Conservation (phyloP, 2,329 filamentous ascomycete species). For the Parafenestella ontariensis region DNA sequence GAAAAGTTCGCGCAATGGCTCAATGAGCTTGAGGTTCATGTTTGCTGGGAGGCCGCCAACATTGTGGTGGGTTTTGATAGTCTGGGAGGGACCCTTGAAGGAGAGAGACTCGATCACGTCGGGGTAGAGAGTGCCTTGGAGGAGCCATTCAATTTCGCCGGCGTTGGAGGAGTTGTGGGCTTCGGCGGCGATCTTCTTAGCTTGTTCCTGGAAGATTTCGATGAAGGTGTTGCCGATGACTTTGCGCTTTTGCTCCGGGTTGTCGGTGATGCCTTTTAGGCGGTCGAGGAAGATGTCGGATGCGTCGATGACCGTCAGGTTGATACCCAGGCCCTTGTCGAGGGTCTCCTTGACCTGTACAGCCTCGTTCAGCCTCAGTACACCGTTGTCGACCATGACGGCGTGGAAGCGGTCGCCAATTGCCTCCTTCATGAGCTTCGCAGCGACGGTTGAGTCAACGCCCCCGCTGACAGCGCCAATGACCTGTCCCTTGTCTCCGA, state of each 20-base stretch:
- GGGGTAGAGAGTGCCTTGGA: slow-evolving; percentile 86
- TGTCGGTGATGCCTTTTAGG: slow-evolving; percentile 74
- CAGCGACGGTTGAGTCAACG: slow-evolving; percentile 88
- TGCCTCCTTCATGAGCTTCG: slow-evolving; percentile 83
- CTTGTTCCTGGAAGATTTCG: slow-evolving; percentile 83
- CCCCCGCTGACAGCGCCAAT: slow-evolving; percentile 82
- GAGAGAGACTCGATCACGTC: slow-evolving; percentile 75
- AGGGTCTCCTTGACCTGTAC: slow-evolving; percentile 81
- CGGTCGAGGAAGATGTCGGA: slow-evolving; percentile 77
- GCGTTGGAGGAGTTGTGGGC: slow-evolving; percentile 70
- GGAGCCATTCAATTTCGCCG: slow-evolving; percentile 83
- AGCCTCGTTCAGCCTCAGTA: slow-evolving; percentile 87
- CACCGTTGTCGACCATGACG: slow-evolving; percentile 83
- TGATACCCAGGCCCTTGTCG: slow-evolving; percentile 81
- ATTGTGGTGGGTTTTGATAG: slow-evolving; percentile 78
- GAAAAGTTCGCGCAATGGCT: slow-evolving; percentile 81
- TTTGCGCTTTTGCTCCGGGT: slow-evolving; percentile 89
- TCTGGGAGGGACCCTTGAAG: slow-evolving; percentile 74
- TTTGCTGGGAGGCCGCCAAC: slow-evolving; percentile 71
- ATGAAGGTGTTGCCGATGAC: slow-evolving; percentile 86
- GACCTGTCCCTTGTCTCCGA: slow-evolving; percentile 83
- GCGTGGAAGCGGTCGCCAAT: slow-evolving; percentile 87
- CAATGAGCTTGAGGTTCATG: slow-evolving; percentile 74
- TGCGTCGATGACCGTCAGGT: slow-evolving; percentile 86
- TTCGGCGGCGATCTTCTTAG: slow-evolving; percentile 73